These are phyloP conservation scores for Chlorella sp. DNA, from an alignment of 139 green algal species.

Conservation along the genomic window DNA sequence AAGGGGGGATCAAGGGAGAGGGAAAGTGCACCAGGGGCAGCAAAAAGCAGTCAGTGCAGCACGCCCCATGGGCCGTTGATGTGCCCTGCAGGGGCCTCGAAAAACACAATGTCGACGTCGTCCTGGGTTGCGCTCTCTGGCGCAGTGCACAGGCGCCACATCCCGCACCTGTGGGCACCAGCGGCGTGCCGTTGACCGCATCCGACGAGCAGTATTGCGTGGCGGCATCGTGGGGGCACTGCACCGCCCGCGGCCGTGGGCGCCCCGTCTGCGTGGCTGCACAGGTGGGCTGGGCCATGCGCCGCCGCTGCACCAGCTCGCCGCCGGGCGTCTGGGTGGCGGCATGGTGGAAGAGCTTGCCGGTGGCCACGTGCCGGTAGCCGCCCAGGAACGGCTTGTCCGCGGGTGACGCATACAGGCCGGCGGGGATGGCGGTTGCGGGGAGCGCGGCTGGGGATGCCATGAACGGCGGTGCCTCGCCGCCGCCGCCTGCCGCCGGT, in stretches of 20 bases:
- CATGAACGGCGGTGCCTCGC: too few species aligned
- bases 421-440: too few species aligned
- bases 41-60: background rate
- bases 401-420: slow-evolving; percentile 21
- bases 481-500: too few species aligned
- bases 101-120: background rate
- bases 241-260: background rate
- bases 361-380: slow-evolving; percentile 67
- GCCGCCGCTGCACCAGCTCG: background rate
- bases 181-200: too few species aligned
- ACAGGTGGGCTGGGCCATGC: background rate
- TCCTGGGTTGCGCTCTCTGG: too few species aligned
- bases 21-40: too few species aligned
- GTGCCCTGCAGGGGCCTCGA: background rate
- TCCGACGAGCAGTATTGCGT: background rate
- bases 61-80: too few species aligned
- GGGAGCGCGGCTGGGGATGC: too few species aligned
- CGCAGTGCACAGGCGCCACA: too few species aligned
- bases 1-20: too few species aligned
- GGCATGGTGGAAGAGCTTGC: slow-evolving; percentile 77
- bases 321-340: slow-evolving; percentile 64
- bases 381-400: slow-evolving; percentile 75
- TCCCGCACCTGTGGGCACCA: too few species aligned
- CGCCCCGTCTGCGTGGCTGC: background rate
- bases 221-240: slow-evolving; percentile 43